A percentile compares a stretch with the other conserved stretches of the same genome.
These are phyloP conservation scores for Neopestalotiopsis clavispora DNA, from an alignment of 2,329 filamentous ascomycete genomes.

Conservation along the genomic window DNA sequence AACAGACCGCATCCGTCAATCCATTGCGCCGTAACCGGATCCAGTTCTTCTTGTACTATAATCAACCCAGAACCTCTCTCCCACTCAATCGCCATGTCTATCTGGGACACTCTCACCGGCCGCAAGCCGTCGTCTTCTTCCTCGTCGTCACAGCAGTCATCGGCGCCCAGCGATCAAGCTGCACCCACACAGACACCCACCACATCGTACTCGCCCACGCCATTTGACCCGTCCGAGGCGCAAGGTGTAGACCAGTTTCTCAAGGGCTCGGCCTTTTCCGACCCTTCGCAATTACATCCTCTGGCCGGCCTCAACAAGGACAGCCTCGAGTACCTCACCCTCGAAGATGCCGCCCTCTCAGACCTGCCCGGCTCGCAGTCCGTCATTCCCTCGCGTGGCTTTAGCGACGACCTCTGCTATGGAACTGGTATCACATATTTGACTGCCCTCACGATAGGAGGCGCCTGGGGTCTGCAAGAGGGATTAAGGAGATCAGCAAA, in stretches of 20 bases:
- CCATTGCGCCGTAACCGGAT: not conserved
- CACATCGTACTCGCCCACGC: conserved; percentile 55
- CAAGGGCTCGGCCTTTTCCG: conserved; percentile 75
- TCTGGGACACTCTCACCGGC: conserved; percentile 68
- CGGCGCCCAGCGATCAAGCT: conserved; percentile 44
- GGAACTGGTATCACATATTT: conserved; percentile 95
- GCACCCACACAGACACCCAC: conserved; percentile 52
- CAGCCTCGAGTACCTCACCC: conserved; percentile 89
- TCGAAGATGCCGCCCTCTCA: conserved; percentile 90
- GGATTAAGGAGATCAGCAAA: conserved; percentile 79
- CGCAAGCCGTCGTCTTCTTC: conserved; percentile 55
- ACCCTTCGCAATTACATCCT: conserved; percentile 88
- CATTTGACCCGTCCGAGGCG: conserved; percentile 74
- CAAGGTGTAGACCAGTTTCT: conserved; percentile 90
- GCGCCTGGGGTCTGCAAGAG: conserved; percentile 90
- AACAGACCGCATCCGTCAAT: not conserved
- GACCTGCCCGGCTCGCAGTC: conserved; percentile 86
- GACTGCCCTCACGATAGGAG: conserved; percentile 82
- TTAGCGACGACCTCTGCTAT: conserved; percentile 98
- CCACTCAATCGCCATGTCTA: conserved; percentile 49
- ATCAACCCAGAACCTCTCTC: not conserved
- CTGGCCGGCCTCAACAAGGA: conserved; percentile 92
- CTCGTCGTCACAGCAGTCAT: conserved; percentile 29
- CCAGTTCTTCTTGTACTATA: not conserved
- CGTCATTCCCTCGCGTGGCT: conserved; percentile 90